Conservation (phyloP, 768 basidiomycete genomes). For the Boletus speciosus region DNA sequence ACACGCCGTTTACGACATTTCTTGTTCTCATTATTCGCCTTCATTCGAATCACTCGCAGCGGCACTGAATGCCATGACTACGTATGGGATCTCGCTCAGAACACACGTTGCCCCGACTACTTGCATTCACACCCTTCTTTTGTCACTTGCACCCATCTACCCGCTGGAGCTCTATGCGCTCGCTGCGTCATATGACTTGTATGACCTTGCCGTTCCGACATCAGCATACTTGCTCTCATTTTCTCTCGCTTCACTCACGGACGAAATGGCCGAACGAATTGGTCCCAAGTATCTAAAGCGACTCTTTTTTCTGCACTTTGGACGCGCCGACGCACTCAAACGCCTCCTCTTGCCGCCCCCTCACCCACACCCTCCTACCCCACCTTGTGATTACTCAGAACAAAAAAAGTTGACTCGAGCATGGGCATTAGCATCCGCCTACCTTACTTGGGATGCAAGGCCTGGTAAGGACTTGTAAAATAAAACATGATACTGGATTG, state of each 20-base stretch:
- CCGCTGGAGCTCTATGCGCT: constrained; percentile 73
- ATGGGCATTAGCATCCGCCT: constrained; percentile 80
- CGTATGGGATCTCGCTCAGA: constrained; percentile 58
- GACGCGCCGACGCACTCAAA: constrained; percentile 78
- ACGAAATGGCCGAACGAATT: constrained; percentile 65
- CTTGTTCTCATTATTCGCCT: constrained; percentile 73
- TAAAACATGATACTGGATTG: not conserved
- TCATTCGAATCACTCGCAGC: constrained; percentile 53
- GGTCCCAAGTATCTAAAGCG: constrained; percentile 77
- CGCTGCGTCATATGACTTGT: constrained; percentile 62
- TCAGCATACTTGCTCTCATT: constrained; percentile 75
- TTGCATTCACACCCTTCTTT: constrained; percentile 55
- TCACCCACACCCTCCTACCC: constrained; percentile 68
- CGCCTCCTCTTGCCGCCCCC: constrained; percentile 73
- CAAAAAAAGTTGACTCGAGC: constrained; percentile 79
- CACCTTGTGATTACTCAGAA: constrained; percentile 64
- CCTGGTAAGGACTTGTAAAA: constrained; percentile 49
- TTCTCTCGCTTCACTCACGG: constrained; percentile 62
- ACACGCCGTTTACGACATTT: constrained; percentile 68
- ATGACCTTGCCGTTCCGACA: constrained; percentile 70
- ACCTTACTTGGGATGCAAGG: constrained; percentile 80
- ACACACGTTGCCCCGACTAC: constrained; percentile 47
- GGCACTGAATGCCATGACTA: constrained; percentile 53
- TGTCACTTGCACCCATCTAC: constrained; percentile 62
- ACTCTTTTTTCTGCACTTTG: constrained; percentile 81